Conservation (phyloP, 345 rosid species). For the Aethionema arabicum region DNA sequence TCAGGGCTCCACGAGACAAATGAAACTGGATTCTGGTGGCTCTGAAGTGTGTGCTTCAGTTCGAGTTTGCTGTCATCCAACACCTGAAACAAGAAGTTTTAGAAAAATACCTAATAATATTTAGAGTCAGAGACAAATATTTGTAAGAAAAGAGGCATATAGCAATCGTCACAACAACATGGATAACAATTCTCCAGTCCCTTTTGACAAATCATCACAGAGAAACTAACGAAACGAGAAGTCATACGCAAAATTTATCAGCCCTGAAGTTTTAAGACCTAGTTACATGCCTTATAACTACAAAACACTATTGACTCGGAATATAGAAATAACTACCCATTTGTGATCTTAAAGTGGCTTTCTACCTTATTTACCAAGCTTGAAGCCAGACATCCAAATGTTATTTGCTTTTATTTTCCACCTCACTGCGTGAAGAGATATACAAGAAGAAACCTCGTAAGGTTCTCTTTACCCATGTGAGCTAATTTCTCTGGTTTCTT, state of each 20-base stretch:
- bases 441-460: conserved; percentile 29
- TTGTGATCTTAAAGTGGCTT: conserved; percentile 8
- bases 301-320: background rate
- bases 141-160: background rate
- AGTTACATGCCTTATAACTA: background rate
- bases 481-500: conserved; percentile 14
- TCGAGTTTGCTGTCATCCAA: conserved; percentile 55
- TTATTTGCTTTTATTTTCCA: conserved; percentile 10
- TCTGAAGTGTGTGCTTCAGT: conserved; percentile 54
- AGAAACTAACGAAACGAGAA: background rate
- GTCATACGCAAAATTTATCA: background rate
- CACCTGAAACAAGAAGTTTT: conserved; percentile 49
- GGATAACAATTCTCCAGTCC: background rate
- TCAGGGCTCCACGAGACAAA: conserved; percentile 93
- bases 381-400: conserved; percentile 21
- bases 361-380: conserved; percentile 32
- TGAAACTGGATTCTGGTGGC: conserved; percentile 79
- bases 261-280: conserved; percentile 6
- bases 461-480: conserved; percentile 27
- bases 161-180: conserved; percentile 5
- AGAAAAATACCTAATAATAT: conserved; percentile 1
- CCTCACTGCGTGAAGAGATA: conserved; percentile 19
- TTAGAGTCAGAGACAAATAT: background rate
- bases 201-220: background rate
- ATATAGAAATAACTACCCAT: background rate